Evolutionary conservation across 2,329 filamentous ascomycete genomes (phyloP), one percentile per base, ranked within the genome.

Genomic region (Scedosporium aurantiacum): DNA sequence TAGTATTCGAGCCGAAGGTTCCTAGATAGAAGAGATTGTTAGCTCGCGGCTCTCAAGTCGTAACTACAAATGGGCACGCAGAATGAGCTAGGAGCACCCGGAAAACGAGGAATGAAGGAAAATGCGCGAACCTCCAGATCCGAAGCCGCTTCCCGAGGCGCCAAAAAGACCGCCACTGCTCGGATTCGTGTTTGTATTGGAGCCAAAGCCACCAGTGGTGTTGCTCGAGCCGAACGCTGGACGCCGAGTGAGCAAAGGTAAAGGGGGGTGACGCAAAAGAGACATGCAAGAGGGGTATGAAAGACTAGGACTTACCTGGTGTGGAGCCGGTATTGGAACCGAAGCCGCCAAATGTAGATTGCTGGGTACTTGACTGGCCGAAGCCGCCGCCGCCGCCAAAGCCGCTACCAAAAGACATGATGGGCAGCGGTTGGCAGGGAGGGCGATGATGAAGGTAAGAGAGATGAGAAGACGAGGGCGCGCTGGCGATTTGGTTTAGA

Each of bases 321-420:
- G 70, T 72, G 66, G 69, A 75, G 63, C 68, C 76, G 64, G 70
- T 75, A 63, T 71, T 76, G 61, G 74, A 60, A 45, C 80, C 81
- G 63, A 83, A 86, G 54, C 83, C 83, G 66, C 82, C 82, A 72
- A 88, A 88, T 23, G 75, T 76, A 68, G 73, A 57, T 32, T 57
- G 47, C 69, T 78, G 73, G 58, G 74, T 77, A 70, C 79, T 84
- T 69, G 80, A 84, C 68, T 76, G 75, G 70, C 67, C 66, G 57
- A 69, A 69, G 69, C 78, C 77, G 62, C 78, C 77, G 62, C 78
- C 77, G 62, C 74, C 74, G 68, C 79, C 79, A 12, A 37, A 37
- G 32, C 32, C 32, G 32, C 32, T 14, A 64, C 78, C 77, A 65
- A 78, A 77, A 67, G 82, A 82, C 82, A 85, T 85, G 69, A 50